Percentiles rank a stretch among this genome's conserved stretches.
Evolutionary conservation across 805 yeast genomes (phyloP).

Genomic region (Metschnikowia cubensis): DNA sequence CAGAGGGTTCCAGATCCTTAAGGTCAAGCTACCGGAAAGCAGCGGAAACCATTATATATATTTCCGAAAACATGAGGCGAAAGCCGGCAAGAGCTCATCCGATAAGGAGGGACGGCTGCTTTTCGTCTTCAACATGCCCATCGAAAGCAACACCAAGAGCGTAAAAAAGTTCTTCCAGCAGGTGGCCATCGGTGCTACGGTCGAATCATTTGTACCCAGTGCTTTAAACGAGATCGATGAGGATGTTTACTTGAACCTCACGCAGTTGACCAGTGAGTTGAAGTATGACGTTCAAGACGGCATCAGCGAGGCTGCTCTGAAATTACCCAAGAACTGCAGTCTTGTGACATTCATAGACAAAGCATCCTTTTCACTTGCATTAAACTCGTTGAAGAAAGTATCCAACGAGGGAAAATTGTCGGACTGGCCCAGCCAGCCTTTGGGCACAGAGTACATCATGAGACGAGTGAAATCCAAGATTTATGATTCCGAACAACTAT

Average conservation of each 20-base stretch:
- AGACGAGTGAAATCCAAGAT: slow-evolving; percentile 29
- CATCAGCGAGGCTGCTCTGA: slow-evolving; percentile 29
- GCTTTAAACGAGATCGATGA: slow-evolving; percentile 38
- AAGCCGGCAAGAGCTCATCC: slow-evolving; percentile 24
- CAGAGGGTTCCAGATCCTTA: slow-evolving; percentile 55
- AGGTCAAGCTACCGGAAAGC: slow-evolving; percentile 40
- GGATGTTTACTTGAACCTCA: slow-evolving; percentile 46
- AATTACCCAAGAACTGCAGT: slow-evolving; percentile 71
- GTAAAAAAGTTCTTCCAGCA: slow-evolving; percentile 56
- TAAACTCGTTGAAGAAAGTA: slow-evolving; percentile 55
- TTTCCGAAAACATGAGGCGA: slow-evolving; percentile 58
- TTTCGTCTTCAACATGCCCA: slow-evolving; percentile 77
- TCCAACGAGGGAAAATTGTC: slow-evolving; percentile 21
- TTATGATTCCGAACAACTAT: slow-evolving; percentile 49
- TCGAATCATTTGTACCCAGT: slow-evolving; percentile 44
- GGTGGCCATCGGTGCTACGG: slow-evolving; percentile 61
- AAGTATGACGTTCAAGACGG: slow-evolving; percentile 27
- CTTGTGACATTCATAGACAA: slow-evolving; percentile 72
- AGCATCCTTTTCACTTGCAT: slow-evolving; percentile 59
- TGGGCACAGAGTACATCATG: slow-evolving; percentile 44
- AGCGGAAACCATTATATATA: slow-evolving; percentile 53
- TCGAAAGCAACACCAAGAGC: slow-evolving; percentile 48
- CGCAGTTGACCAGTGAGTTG: slow-evolving; percentile 56
- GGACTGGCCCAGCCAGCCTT: slow-evolving; percentile 37
- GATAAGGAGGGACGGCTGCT: slow-evolving; percentile 42